These are phyloP conservation scores for Diophrys sp. DNA, from an alignment of 73 alveolate genomes.

Conservation along the genomic window DNA sequence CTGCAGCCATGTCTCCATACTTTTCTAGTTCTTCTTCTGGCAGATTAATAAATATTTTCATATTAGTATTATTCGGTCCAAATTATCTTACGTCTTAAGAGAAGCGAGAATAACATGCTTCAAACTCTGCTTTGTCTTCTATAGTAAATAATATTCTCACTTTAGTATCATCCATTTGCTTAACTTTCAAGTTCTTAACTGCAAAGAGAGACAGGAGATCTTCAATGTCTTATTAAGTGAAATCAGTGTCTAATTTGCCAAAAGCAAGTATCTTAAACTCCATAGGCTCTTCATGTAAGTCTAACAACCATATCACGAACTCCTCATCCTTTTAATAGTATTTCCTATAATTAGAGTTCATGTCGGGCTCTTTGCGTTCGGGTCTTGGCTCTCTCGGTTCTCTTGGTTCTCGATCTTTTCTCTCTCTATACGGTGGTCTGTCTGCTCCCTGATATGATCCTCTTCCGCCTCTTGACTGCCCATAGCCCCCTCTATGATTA, in stretches of 20 bases:
- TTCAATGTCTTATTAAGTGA: neutral
- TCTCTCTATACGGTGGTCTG: neutral
- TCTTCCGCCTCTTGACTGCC: neutral
- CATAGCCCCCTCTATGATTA: too few species aligned
- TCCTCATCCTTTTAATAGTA: neutral
- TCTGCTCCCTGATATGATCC: neutral
- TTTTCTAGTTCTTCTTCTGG: neutral
- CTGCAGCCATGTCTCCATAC: conserved; percentile 1
- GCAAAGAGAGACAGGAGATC: neutral
- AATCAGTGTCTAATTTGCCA: neutral
- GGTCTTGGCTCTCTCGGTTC: neutral
- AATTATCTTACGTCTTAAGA: too few species aligned
- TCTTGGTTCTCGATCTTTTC: neutral
- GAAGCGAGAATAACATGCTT: neutral
- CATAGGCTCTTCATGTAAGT: neutral
- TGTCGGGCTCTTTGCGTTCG: neutral
- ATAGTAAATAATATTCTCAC: neutral
- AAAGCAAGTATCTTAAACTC: neutral
- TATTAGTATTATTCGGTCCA: neutral
- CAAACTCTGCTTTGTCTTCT: neutral
- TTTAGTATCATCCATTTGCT: neutral
- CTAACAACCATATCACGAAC: neutral
- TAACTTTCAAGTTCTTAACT: neutral
- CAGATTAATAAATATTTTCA: neutral
- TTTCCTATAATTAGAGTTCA: neutral